Percentiles rank a stretch among this genome's conserved stretches.
Conservation (phyloP, 805 yeast species). For the Saccharomycopsis fermentans region DNA sequence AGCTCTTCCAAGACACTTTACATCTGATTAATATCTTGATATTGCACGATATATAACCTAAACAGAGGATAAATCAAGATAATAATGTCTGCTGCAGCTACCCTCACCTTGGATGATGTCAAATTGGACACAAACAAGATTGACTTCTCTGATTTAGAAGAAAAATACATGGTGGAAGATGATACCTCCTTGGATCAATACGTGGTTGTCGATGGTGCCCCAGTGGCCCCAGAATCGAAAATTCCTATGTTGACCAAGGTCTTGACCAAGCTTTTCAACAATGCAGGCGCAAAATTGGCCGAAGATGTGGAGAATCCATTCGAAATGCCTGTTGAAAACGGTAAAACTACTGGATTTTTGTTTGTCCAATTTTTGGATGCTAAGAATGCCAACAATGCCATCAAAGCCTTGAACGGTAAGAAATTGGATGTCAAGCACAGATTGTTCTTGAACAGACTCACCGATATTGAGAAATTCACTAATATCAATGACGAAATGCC, state of each 20-base stretch:
- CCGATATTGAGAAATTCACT: constrained; percentile 75
- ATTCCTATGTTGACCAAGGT: constrained; percentile 78
- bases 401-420: constrained; percentile 74
- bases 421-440: constrained; percentile 92
- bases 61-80: not conserved
- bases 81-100: not conserved
- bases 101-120: constrained; percentile 32
- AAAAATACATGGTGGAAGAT: constrained; percentile 52
- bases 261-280: constrained; percentile 64
- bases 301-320: constrained; percentile 42
- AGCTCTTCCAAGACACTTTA: too few species aligned
- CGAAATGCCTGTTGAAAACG: constrained; percentile 65
- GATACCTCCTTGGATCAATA: constrained; percentile 60
- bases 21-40: not conserved
- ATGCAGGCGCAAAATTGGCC: constrained; percentile 57
- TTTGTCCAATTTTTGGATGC: constrained; percentile 72
- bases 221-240: constrained; percentile 86
- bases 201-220: constrained; percentile 90
- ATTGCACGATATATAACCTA: not conserved
- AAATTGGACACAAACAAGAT: constrained; percentile 48
- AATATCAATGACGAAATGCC: constrained; percentile 48
- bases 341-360: constrained; percentile 75
- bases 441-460: constrained; percentile 68
- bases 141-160: constrained; percentile 81
- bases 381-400: constrained; percentile 65